Conservation (phyloP, 192 early-diverging fungal species). For the Coemansia furcata region DNA sequence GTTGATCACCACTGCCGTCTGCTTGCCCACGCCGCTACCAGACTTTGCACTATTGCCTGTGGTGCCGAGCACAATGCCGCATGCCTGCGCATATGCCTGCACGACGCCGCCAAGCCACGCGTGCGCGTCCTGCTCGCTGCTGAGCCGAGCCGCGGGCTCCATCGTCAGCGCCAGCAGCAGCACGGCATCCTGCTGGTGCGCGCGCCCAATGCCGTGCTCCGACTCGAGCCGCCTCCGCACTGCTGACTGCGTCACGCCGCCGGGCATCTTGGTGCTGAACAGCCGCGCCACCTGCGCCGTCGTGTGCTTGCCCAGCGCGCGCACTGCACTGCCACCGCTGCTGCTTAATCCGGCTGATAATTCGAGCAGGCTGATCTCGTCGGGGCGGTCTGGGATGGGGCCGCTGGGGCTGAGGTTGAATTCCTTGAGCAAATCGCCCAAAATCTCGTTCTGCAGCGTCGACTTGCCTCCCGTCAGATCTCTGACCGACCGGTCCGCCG, state of each 20-base stretch:
- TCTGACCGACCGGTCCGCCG: slow-evolving; percentile 56
- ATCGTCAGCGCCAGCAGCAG: slow-evolving; percentile 75
- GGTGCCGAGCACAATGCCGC: slow-evolving; percentile 55
- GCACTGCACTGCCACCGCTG: slow-evolving; percentile 15
- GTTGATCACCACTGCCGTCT: slow-evolving; percentile 66
- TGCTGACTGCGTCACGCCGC: slow-evolving; percentile 77
- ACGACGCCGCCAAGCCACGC: slow-evolving; percentile 73
- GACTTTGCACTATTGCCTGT: slow-evolving; percentile 9
- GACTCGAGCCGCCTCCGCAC: slow-evolving; percentile 60
- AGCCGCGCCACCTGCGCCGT: slow-evolving; percentile 75
- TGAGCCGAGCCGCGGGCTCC: slow-evolving; percentile 81
- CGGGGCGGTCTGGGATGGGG: slow-evolving; percentile 83
- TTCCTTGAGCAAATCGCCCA: slow-evolving; percentile 92
- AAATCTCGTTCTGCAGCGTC: slow-evolving; percentile 95
- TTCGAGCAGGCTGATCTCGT: slow-evolving; percentile 82
- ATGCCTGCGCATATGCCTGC: slow-evolving; percentile 67
- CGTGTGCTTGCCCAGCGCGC: slow-evolving; percentile 80
- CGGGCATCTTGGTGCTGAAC: slow-evolving; percentile 90
- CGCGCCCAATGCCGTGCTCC: slow-evolving; percentile 59
- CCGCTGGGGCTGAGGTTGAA: slow-evolving; percentile 68
- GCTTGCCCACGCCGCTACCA: neutral
- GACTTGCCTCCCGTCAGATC: slow-evolving; percentile 95
- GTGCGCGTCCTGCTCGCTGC: slow-evolving; percentile 69
- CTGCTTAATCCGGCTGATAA: slow-evolving; percentile 65
- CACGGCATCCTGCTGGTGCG: slow-evolving; percentile 72